Evolutionary conservation across 2,329 filamentous ascomycete genomes (phyloP), one percentile per base, ranked within the genome.

Genomic region (Aspergillus neotritici): DNA sequence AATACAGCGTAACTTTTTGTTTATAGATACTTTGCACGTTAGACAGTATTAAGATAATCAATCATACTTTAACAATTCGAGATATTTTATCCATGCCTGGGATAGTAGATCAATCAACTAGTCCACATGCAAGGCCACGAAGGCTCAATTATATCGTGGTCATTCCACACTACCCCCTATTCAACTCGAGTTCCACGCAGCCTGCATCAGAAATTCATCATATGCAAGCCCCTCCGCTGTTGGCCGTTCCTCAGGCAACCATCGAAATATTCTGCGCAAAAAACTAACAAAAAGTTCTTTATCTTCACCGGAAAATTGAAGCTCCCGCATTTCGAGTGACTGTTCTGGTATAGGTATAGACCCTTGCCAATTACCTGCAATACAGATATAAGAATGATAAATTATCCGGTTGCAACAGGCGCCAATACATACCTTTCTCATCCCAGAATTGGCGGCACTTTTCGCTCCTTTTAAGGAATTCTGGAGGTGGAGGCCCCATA

Each of bases 201-300:
- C 21, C 28, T 55, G 53, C 53, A 55, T 56, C 28, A 54, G 40
- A 30, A 55, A 55, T 15, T 44, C 47, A 37, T 55, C 51, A 35
- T 50, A 49, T 3, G 43, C 48, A 56, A 62, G 55, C n/a, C 60
- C 54, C 16, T 54, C 51, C 1, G 58, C 58, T 25, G 54, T 49
- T 5, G 57, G 53, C 14, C 58, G 53, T 42, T 57, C 56, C 25
- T 62, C 60, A 2, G 57, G 56, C 13, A 58, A 29, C 64, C 63
- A 67, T 28, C 54, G 51, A 25, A 66, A 47, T 41, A 66, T 60
- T 38, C 56, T 61, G 11, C 57, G 54, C 34, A 65, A 46, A 31
- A 66, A 59, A 1, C 35, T 34, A 7, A 65, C 33, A 44, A 67
- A 61, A 25, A 53, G 44, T 2, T 37, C 45, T 43, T 49, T 58